Conservation (phyloP, 129 eudicot species). For the Rutidosis leptorrhynchoides region DNA sequence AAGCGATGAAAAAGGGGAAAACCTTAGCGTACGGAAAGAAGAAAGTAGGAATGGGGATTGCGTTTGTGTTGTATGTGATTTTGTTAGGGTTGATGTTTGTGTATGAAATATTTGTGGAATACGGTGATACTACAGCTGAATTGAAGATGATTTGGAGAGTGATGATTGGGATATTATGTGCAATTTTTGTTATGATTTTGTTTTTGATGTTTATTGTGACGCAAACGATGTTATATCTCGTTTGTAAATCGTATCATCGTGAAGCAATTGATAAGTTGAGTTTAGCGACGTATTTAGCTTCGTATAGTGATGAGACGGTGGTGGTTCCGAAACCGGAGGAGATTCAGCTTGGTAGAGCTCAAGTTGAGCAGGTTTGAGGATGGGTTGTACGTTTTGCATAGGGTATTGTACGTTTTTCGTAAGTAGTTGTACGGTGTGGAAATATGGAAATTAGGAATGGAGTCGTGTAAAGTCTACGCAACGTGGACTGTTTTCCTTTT, state of each 20-base stretch:
- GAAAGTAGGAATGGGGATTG: slow-evolving; percentile 26
- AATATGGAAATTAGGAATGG: not conserved
- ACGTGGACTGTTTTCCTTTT: no score
- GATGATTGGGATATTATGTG: slow-evolving; percentile 22
- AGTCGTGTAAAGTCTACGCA: not conserved
- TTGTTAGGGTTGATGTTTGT: not conserved
- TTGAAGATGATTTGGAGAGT: slow-evolving; percentile 33
- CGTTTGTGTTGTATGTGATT: slow-evolving; percentile 9
- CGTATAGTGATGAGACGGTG: slow-evolving; percentile 29
- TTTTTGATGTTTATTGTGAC: slow-evolving; percentile 28
- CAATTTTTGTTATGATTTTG: not conserved
- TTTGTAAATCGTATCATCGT: slow-evolving; percentile 37
- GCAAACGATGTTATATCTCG: slow-evolving; percentile 38
- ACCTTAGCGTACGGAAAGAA: slow-evolving; percentile 27
- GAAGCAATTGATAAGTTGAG: slow-evolving; percentile 35
- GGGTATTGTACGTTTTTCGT: not conserved
- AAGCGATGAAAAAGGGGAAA: slow-evolving; percentile 26
- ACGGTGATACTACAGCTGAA: not conserved
- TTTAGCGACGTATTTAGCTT: slow-evolving; percentile 29
- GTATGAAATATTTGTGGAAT: slow-evolving; percentile 18
- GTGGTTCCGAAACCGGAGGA: slow-evolving; percentile 22
- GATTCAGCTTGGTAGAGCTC: slow-evolving; percentile 33
- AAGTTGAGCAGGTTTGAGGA: slow-evolving; percentile 12
- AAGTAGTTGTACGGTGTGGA: not conserved
- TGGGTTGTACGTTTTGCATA: slow-evolving; percentile 5